Base-by-base conservation (phyloP, 1,139 yeast species). In the Hyphopichia pseudoburtonii region DNA sequence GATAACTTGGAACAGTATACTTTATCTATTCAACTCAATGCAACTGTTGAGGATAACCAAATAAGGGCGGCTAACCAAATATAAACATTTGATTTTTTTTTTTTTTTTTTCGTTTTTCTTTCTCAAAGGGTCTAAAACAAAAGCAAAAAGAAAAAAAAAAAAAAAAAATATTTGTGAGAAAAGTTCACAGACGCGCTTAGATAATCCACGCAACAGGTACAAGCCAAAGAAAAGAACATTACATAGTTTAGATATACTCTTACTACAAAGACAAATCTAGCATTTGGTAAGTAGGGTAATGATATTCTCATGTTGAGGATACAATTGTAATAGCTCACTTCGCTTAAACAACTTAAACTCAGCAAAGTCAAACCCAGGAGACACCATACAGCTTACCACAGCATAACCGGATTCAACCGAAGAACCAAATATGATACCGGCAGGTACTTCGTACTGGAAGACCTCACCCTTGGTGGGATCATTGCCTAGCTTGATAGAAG, bases 321-420 rank as follows among this genome's bases (percentile, higher is more conserved):
- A 51, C 31, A 28, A 28, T 2, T 30, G 37, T 3, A 41, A 30
- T 34, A 51, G 45, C 10, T 51, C 51, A 1, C 37, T 30, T 27
- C 42, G 38, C 7, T 30, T 38, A 28, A 49, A 51, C 17, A 51
- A 37, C 25, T 46, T 47, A 35, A 51, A 51, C 31, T 51, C 56
- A 24, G 45, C 43, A 33, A 51, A 51, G 14, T 46, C 35, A 34
- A 51, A 51, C 10, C 56, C 56, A 4, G 56, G 56, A 4, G 51
- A 30, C 7, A 49, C 54, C 43, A 48, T 44, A 32, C 54, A 50
- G 23, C 56, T 51, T 1, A 51, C 56, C 25, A 51, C 37, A 9
- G 52, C 34, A 35, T 32, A 51, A 0, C 48, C 53, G 14, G 25
- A 6, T 2, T 50, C 53, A 7, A 48, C 52, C 27, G 46, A 45